phyloP scores from a whole-genome alignment of 139 green algal genomes.

The Deuterostichococcus epilithicus region DNA sequence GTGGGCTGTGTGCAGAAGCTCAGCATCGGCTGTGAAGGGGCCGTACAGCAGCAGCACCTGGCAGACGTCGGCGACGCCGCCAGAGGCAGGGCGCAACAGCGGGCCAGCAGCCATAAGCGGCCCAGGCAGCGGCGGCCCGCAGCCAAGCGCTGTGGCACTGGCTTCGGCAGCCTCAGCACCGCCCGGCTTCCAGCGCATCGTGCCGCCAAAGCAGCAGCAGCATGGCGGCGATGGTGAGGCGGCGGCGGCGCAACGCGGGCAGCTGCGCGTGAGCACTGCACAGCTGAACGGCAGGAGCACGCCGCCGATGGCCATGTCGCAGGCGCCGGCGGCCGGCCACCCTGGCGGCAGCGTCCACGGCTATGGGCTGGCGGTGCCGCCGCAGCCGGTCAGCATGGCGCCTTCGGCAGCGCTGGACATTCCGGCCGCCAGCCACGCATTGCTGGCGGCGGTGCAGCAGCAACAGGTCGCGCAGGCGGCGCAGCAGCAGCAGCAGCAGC shows the following conservation, averaged over 20 bases:
- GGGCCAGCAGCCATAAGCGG: background rate
- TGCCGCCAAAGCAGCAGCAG: background rate
- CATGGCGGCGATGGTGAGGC: background rate
- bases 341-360: too few relatives aligned
- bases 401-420: background rate
- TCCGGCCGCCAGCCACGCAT: background rate
- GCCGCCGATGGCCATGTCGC: too few relatives aligned
- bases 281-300: background rate
- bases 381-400: background rate
- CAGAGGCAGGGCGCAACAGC: background rate
- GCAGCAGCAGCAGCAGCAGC: background rate
- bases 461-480: too few relatives aligned
- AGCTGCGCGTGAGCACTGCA: background rate
- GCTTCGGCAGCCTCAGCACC: background rate
- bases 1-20: background rate
- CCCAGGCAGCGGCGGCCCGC: too few relatives aligned
- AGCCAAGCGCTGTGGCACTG: background rate
- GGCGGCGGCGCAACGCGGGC: too few relatives aligned
- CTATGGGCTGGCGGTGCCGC: too few relatives aligned
- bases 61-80: background rate
- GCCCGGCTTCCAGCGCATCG: background rate
- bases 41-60: background rate
- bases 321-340: background rate
- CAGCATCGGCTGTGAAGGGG: background rate
- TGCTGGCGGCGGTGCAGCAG: background rate